Conservation (phyloP, 2,329 filamentous ascomycete genomes). For the Phialophora tarda region DNA sequence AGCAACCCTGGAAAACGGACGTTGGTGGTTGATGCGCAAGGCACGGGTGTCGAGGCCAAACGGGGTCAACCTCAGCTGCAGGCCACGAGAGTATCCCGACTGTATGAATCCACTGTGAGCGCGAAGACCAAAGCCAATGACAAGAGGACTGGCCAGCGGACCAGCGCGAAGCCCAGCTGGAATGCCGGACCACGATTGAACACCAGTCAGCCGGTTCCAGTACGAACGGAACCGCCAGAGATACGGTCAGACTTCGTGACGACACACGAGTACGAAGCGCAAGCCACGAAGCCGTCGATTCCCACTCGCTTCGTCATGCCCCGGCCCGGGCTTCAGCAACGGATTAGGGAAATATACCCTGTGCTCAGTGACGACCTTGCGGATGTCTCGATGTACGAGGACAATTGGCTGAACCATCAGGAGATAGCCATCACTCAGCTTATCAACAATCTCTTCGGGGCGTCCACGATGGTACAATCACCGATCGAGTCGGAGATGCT, state of each 20-base stretch:
- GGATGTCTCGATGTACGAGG: constrained; percentile 65
- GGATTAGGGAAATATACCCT: constrained; percentile 52
- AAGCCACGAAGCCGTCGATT: constrained; percentile 21
- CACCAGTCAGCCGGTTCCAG: not conserved
- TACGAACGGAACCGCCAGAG: not conserved
- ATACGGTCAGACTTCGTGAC: not conserved
- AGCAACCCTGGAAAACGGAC: not conserved
- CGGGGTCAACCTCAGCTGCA: not conserved
- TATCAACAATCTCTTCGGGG: constrained; percentile 60
- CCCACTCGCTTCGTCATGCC: constrained; percentile 37
- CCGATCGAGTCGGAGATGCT: constrained; percentile 47
- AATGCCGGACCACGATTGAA: constrained; percentile 19
- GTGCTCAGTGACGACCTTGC: constrained; percentile 60
- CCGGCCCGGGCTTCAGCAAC: constrained; percentile 28
- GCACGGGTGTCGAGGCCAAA: not conserved
- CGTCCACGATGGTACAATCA: constrained; percentile 36
- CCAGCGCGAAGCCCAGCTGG: constrained; percentile 21
- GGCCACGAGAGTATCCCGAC: not conserved
- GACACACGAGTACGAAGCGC: not conserved
- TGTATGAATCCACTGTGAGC: constrained; percentile 14
- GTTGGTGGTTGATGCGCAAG: not conserved
- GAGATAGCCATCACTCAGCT: constrained; percentile 66
- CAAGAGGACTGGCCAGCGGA: not conserved
- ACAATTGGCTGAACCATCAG: constrained; percentile 67
- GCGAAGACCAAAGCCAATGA: constrained; percentile 1